phyloP scores from a whole-genome alignment of 495 filamentous ascomycete genomes.

The Daldinia vernicosa region DNA sequence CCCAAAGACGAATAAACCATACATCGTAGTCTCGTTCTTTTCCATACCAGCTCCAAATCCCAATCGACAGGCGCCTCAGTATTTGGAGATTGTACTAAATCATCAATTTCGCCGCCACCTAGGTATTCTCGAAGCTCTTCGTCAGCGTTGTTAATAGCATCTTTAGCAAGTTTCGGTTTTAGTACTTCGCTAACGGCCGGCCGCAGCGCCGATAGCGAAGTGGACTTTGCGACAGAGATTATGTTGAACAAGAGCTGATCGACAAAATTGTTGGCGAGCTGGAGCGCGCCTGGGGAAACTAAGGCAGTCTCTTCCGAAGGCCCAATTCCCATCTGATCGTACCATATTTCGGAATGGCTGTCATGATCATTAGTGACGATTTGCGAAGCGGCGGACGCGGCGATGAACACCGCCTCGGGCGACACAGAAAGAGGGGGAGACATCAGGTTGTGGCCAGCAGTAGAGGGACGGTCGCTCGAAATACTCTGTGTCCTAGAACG shows the following conservation, averaged over 20 bases:
- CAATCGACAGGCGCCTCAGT: conserved; percentile 68
- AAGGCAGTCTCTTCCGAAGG: conserved; percentile 72
- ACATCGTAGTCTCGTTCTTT: conserved; percentile 86
- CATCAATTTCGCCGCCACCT: conserved; percentile 78
- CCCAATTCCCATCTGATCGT: conserved; percentile 70
- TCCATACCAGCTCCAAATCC: conserved; percentile 90
- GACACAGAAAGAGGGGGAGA: conserved; percentile 71
- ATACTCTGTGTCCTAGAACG: conserved; percentile 61
- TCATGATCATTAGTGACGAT: conserved; percentile 91
- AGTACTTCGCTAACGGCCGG: conserved; percentile 87
- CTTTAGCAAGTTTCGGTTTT: conserved; percentile 85
- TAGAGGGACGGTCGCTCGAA: conserved; percentile 64
- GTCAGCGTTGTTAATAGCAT: conserved; percentile 87
- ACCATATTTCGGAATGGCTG: conserved; percentile 70
- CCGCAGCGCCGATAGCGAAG: conserved; percentile 78
- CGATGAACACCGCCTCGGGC: conserved; percentile 88
- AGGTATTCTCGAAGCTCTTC: conserved; percentile 91
- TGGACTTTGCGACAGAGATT: conserved; percentile 80
- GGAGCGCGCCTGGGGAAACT: conserved; percentile 78
- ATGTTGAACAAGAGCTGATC: conserved; percentile 93
- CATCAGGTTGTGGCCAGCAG: conserved; percentile 60
- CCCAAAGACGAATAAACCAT: conserved; percentile 98
- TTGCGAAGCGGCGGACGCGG: conserved; percentile 85
- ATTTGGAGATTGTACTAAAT: conserved; percentile 63
- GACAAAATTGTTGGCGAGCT: conserved; percentile 88